Percentiles rank a stretch among this genome's conserved stretches.
These are phyloP conservation scores for Carallia brachiata DNA, from an alignment of 345 rosid genomes.

Conservation along the genomic window DNA sequence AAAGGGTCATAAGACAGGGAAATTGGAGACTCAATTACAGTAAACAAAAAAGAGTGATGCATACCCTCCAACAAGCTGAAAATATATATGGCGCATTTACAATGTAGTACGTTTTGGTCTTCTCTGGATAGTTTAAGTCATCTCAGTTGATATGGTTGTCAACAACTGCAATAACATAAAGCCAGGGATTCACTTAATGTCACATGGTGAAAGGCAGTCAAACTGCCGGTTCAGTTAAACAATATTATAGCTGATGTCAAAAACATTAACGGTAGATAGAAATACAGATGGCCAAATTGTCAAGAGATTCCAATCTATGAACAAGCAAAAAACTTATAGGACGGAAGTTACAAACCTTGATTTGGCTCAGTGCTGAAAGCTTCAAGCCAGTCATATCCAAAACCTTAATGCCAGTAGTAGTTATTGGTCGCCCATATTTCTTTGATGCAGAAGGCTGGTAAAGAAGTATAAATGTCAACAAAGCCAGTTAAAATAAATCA, in stretches of 20 bases:
- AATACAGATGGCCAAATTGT: no score
- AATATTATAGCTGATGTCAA: no score
- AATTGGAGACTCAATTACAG: not conserved
- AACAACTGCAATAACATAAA: conserved; percentile 56
- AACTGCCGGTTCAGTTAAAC: no score
- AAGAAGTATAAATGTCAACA: conserved; percentile 21
- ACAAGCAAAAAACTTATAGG: not conserved
- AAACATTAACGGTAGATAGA: no score
- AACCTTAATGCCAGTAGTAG: conserved; percentile 80
- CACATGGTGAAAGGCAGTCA: not conserved
- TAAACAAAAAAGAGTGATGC: not conserved
- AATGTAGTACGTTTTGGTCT: conserved; percentile 77
- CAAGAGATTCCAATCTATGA: not conserved
- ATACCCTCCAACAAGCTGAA: conserved; percentile 93
- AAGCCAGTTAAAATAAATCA: not conserved
- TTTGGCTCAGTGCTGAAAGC: conserved; percentile 81
- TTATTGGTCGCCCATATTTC: conserved; percentile 73
- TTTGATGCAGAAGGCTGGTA: conserved; percentile 77
- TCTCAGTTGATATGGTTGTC: conserved; percentile 77
- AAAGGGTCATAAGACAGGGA: no score
- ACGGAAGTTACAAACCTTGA: conserved; percentile 42
- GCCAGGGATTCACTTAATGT: not conserved
- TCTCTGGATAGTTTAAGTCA: conserved; percentile 97
- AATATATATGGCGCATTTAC: conserved; percentile 91
- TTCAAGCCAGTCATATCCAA: conserved; percentile 92